phyloP scores from a whole-genome alignment of 176 grass and related monocot species.

The Bolboschoenus planiculmis region DNA sequence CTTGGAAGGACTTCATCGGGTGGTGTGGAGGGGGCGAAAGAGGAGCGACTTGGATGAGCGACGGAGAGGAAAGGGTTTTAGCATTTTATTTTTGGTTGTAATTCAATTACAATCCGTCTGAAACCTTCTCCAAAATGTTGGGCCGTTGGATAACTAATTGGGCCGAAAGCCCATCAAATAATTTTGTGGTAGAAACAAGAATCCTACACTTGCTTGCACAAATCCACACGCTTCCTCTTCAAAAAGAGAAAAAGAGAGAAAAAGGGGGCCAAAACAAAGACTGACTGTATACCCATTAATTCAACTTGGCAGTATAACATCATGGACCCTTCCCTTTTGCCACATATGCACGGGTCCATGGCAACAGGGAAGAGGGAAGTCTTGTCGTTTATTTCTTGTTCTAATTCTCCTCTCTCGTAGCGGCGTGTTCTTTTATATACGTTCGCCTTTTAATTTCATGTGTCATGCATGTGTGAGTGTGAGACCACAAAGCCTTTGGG shows the following conservation, averaged over 20 bases:
- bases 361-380: neutral
- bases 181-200: no score
- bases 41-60: neutral
- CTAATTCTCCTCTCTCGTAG: neutral
- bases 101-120: no score
- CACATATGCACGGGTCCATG: no score
- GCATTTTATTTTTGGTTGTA: no score
- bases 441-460: neutral
- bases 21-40: neutral
- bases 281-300: no score
- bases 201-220: no score
- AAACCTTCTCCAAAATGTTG: neutral
- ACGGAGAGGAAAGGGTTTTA: neutral
- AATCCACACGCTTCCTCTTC: no score
- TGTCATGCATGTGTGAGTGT: neutral
- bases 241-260: no score
- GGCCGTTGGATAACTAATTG: neutral
- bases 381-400: neutral
- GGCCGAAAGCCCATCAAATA: neutral
- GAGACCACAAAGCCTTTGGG: neutral
- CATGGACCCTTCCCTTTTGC: neutral
- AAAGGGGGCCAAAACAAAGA: no score
- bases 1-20: conserved; percentile 53
- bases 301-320: no score
- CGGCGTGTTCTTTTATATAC: neutral